phyloP scores from a whole-genome alignment of 2,329 filamentous ascomycete genomes.

The Xylaria multiplex region DNA sequence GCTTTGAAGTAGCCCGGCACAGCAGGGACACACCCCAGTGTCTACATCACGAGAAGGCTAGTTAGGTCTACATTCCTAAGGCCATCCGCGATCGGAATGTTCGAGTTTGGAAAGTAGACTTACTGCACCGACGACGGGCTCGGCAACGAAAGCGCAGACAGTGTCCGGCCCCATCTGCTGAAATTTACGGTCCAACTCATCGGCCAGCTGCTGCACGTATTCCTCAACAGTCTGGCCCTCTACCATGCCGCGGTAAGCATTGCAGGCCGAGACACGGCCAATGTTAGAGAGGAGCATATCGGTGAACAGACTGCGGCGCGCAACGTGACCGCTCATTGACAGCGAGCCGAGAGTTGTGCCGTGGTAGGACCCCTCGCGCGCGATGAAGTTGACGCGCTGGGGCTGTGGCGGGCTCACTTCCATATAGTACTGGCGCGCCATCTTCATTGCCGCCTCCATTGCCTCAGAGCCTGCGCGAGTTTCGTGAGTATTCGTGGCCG shows the following conservation, averaged over 20 bases:
- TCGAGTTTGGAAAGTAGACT: not conserved
- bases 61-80: no score
- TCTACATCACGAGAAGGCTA: constrained; percentile 38
- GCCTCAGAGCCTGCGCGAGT: constrained; percentile 68
- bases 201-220: constrained; percentile 69
- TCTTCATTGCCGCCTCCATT: constrained; percentile 74
- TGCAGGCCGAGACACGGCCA: constrained; percentile 69
- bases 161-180: constrained; percentile 68
- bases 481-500: not conserved
- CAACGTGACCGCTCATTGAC: constrained; percentile 67
- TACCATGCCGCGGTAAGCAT: constrained; percentile 67
- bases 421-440: constrained; percentile 72
- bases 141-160: constrained; percentile 77
- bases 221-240: constrained; percentile 62
- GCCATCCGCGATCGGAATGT: no score
- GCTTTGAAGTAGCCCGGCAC: constrained; percentile 72
- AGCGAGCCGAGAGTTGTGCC: constrained; percentile 74
- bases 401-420: constrained; percentile 64
- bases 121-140: constrained; percentile 73
- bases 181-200: constrained; percentile 75
- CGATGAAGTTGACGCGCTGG: constrained; percentile 69
- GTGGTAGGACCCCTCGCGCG: constrained; percentile 73
- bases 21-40: constrained; percentile 68
- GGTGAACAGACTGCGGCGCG: constrained; percentile 66
- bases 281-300: constrained; percentile 62